Base-by-base conservation (phyloP, 352 stramenopile species). In the Stramenopiles sp. region DNA sequence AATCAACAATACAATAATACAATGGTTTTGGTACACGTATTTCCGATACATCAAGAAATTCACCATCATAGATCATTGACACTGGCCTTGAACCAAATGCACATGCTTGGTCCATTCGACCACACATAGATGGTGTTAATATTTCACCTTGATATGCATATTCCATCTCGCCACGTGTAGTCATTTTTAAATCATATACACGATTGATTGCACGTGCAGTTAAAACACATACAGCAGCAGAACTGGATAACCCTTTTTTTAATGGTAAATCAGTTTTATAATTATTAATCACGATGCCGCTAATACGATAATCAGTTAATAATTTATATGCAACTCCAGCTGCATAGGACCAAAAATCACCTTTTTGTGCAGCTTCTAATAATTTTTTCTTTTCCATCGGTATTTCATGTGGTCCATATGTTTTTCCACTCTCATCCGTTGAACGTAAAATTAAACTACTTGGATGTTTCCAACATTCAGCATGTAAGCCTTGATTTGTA, bases 211-310 rank as follows among this genome's bases (percentile, higher is more conserved):
- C 81, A 38, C 77, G 63, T n/a, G 80, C 79, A 29, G 82, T 78
- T 20, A 85, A 80, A 13, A 85, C 81, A 79, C 82, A 85, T 6
- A 84, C 79, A 30, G 82, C 82, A 0, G 82, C 82, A 38, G 81
- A 84, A 63, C 80, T 84, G 31, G 80, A 84, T 30, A 85, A 80
- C n/a, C 82, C 82, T 79, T 85, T 85, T 31, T 82, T 83, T n/a
- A 85, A 76, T 31, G 82, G 82, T 32, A 85, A 74, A 20, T 81
- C 85, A 30, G 82, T 85, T 63, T 80, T 80, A 80, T 85, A 82
- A 69, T 85, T 85, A 69, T 85, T 79, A 30, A 85, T 82, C 63
- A 78, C 76, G 43, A 85, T 33, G 29, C 82, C 82, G 38, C 80
- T 78, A 20, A 84, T 77, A 7, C 78, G 32, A 69, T 84, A 78